These are phyloP conservation scores for Lactarius evosmus DNA, from an alignment of 768 basidiomycete species.

Conservation along the genomic window DNA sequence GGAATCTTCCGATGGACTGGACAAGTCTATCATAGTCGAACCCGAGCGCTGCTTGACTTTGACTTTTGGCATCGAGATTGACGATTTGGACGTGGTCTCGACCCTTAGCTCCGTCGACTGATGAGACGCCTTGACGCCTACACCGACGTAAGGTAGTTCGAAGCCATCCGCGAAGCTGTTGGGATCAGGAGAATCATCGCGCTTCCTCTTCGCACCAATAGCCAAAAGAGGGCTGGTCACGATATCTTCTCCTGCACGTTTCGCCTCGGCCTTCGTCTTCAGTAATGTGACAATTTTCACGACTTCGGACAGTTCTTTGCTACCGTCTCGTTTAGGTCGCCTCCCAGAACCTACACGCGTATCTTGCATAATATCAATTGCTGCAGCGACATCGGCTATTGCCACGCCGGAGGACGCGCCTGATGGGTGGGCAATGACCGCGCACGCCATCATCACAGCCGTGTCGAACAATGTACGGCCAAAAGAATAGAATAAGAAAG, in stretches of 20 bases:
- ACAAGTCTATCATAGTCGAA: slow-evolving; percentile 3
- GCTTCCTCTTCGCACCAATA: slow-evolving; percentile 45
- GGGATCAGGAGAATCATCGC: slow-evolving; percentile 40
- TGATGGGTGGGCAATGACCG: slow-evolving; percentile 51
- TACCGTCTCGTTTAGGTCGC: slow-evolving; percentile 36
- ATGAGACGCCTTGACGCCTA: slow-evolving; percentile 31
- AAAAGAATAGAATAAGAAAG: slow-evolving; percentile 58
- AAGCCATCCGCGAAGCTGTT: slow-evolving; percentile 34
- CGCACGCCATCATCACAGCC: slow-evolving; percentile 59
- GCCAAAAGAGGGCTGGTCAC: slow-evolving; percentile 24
- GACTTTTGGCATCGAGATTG: slow-evolving; percentile 2
- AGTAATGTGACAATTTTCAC: slow-evolving; percentile 23
- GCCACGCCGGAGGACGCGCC: slow-evolving; percentile 48
- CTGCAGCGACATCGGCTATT: slow-evolving; percentile 44
- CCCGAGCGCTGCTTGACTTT: slow-evolving; percentile 15
- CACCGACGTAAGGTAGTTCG: slow-evolving; percentile 44
- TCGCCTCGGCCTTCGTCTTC: slow-evolving; percentile 38
- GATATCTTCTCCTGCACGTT: slow-evolving; percentile 27
- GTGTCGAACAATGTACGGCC: slow-evolving; percentile 64
- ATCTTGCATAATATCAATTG: slow-evolving; percentile 44
- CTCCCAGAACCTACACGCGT: slow-evolving; percentile 28
- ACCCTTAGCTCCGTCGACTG: background rate
- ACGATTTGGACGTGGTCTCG: slow-evolving; percentile 11
- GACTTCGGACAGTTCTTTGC: slow-evolving; percentile 38
- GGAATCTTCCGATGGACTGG: slow-evolving; percentile 9